Conservation (phyloP, 345 rosid genomes). For the Hevea brasiliensis region DNA sequence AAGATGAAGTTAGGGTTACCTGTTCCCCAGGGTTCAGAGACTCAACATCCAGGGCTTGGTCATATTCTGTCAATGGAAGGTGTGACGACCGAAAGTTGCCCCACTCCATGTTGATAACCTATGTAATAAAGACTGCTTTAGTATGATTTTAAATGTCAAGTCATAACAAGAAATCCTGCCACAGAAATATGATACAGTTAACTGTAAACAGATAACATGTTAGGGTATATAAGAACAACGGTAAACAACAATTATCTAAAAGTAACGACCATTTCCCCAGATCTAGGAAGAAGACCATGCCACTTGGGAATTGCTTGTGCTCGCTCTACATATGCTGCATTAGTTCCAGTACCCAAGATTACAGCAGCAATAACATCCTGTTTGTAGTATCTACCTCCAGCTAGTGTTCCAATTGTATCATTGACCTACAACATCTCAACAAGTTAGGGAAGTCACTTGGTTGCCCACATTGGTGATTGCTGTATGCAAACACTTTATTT, state of each 20-base stretch:
- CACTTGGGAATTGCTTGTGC: slow-evolving; percentile 90
- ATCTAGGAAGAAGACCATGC: slow-evolving; percentile 77
- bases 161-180: background rate
- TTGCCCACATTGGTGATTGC: background rate
- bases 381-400: slow-evolving; percentile 78
- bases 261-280: slow-evolving; percentile 83
- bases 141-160: background rate
- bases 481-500: background rate
- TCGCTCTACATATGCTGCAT: slow-evolving; percentile 96
- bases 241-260: background rate
- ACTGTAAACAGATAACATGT: background rate
- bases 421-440: slow-evolving; percentile 57
- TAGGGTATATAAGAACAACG: background rate
- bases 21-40: slow-evolving; percentile 96
- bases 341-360: slow-evolving; percentile 93
- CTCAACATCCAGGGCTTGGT: slow-evolving; percentile 67
- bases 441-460: slow-evolving; percentile 8
- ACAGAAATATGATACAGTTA: background rate
- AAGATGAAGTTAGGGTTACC: slow-evolving; percentile 33
- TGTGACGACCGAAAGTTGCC: slow-evolving; percentile 92
- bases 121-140: slow-evolving; percentile 12
- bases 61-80: slow-evolving; percentile 79
- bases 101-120: slow-evolving; percentile 99
- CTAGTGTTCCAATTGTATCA: slow-evolving; percentile 93
- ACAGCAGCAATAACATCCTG: slow-evolving; percentile 86